Conservation (phyloP, 2,329 filamentous ascomycete species). For the Alternaria gaisen region DNA sequence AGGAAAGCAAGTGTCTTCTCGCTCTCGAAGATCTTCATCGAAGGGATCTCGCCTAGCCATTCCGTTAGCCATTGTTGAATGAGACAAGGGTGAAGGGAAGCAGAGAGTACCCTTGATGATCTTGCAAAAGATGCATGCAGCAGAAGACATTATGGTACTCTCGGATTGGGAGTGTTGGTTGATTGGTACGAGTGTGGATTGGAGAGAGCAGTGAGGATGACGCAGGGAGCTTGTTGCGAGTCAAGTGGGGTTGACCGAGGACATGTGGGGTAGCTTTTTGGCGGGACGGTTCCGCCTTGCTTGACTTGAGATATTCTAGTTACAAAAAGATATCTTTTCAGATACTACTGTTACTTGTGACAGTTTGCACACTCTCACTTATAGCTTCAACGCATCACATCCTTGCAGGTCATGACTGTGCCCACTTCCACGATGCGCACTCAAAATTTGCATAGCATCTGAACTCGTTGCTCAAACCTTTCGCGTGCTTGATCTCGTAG, state of each 20-base stretch:
- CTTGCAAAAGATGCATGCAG: constrained; percentile 94
- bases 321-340: not conserved
- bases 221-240: constrained; percentile 18
- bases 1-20: constrained; percentile 95
- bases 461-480: constrained; percentile 82
- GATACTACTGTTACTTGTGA: not conserved
- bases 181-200: constrained; percentile 32
- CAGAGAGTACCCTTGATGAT: constrained; percentile 84
- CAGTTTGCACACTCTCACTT: not conserved
- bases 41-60: constrained; percentile 86
- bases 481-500: constrained; percentile 74
- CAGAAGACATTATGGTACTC: constrained; percentile 64
- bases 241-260: constrained; percentile 21
- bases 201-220: constrained; percentile 18
- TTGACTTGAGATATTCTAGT: not conserved
- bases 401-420: constrained; percentile 16
- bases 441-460: constrained; percentile 82
- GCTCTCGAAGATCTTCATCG: constrained; percentile 94
- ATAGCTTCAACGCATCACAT: not conserved
- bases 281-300: constrained; percentile 10
- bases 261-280: constrained; percentile 33
- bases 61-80: not conserved
- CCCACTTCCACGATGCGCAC: constrained; percentile 58
- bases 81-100: not conserved
- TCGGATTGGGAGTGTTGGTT: constrained; percentile 17